phyloP scores from a whole-genome alignment of 2,329 filamentous ascomycete species.

The Truncatella angustata region DNA sequence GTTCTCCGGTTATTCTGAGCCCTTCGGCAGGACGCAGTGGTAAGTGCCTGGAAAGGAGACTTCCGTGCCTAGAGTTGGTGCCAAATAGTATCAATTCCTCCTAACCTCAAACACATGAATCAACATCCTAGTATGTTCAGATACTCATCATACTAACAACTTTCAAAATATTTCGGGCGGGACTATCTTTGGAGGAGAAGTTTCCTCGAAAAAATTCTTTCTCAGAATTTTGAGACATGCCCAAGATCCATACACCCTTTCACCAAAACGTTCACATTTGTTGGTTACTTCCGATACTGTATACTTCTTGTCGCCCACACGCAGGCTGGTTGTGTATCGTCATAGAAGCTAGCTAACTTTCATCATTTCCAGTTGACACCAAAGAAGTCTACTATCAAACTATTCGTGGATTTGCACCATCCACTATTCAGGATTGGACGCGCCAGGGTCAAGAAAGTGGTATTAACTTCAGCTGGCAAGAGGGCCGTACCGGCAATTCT shows the following conservation, averaged over 20 bases:
- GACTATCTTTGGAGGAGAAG: too few species aligned
- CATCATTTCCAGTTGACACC: slow-evolving; percentile 26
- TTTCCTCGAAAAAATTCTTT: too few species aligned
- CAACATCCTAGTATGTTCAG: not conserved
- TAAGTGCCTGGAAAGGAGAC: slow-evolving; percentile 16
- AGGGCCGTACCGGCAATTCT: slow-evolving; percentile 42
- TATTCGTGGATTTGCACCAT: slow-evolving; percentile 23
- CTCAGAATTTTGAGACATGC: too few species aligned
- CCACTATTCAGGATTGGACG: slow-evolving; percentile 20
- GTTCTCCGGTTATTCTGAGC: slow-evolving; percentile 45
- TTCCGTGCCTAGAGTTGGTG: not conserved
- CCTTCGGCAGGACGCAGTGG: slow-evolving; percentile 25
- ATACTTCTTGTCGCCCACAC: too few species aligned
- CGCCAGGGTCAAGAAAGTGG: slow-evolving; percentile 31
- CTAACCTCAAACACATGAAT: not conserved
- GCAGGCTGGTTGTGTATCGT: too few species aligned
- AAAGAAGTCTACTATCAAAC: slow-evolving; percentile 36
- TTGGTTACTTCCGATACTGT: too few species aligned
- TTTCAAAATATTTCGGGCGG: too few species aligned
- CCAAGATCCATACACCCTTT: too few species aligned
- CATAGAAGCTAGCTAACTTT: not conserved
- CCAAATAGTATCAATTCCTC: too few species aligned
- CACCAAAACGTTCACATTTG: too few species aligned
- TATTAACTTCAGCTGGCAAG: slow-evolving; percentile 37
- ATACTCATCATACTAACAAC: too few species aligned